A percentile compares a stretch with the other conserved stretches of the same genome.
Conservation (phyloP, 495 filamentous ascomycete species). For the Penicillium cataractarum region DNA sequence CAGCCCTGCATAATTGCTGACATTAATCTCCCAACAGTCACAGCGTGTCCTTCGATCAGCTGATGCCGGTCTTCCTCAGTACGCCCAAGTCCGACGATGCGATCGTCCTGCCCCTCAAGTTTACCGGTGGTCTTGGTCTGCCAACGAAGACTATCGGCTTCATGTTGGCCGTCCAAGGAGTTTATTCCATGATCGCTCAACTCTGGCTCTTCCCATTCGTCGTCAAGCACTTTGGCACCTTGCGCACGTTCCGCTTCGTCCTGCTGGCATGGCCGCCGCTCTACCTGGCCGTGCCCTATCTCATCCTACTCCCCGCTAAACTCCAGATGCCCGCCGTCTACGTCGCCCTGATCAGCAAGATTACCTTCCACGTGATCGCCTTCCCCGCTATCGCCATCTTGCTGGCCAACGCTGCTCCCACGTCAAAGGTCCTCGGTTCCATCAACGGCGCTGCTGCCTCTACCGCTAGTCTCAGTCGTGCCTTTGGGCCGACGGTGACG, state of each 20-base stretch:
- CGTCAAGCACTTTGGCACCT: constrained; percentile 69
- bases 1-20: constrained; percentile 28
- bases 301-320: constrained; percentile 74
- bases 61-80: constrained; percentile 90
- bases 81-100: constrained; percentile 60
- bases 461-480: constrained; percentile 82
- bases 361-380: constrained; percentile 79
- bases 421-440: constrained; percentile 76
- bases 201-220: constrained; percentile 80
- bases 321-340: constrained; percentile 76
- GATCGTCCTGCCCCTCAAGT: constrained; percentile 77
- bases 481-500: constrained; percentile 85
- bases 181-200: constrained; percentile 84
- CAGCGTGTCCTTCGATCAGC: constrained; percentile 90
- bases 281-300: constrained; percentile 86
- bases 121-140: constrained; percentile 83
- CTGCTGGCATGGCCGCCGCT: constrained; percentile 83
- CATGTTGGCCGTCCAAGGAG: constrained; percentile 86
- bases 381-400: constrained; percentile 88
- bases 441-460: constrained; percentile 95
- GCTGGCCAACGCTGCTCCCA: constrained; percentile 80
- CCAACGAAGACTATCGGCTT: constrained; percentile 81
- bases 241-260: constrained; percentile 78
- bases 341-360: constrained; percentile 79
- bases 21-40: constrained; percentile 59